Conservation (phyloP, 306 rosid genomes). For the Dalbergia oliveri region DNA sequence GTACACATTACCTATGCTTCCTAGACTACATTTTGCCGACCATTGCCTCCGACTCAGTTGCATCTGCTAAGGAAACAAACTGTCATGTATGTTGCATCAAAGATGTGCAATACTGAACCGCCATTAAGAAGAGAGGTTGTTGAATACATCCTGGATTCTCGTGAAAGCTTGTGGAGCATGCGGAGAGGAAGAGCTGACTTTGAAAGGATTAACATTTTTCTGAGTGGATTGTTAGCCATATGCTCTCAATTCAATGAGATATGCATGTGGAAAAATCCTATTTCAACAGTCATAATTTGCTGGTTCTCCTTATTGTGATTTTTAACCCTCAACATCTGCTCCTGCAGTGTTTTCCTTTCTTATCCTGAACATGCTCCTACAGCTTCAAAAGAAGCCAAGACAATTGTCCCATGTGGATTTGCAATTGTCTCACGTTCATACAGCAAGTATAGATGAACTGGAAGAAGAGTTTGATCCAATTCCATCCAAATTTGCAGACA, state of each 20-base stretch:
- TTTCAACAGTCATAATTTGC: not conserved
- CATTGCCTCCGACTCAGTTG: slow-evolving; percentile 35
- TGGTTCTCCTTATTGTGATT: not conserved
- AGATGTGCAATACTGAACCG: slow-evolving; percentile 46
- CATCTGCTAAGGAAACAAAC: slow-evolving; percentile 43
- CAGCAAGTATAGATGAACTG: slow-evolving; percentile 50
- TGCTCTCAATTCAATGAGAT: slow-evolving; percentile 30
- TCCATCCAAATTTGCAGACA: slow-evolving; percentile 47
- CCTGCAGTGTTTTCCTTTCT: slow-evolving; percentile 1
- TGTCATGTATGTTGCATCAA: slow-evolving; percentile 12
- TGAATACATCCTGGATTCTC: slow-evolving; percentile 51
- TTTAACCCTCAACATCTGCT: slow-evolving; percentile 37
- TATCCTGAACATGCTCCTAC: not conserved
- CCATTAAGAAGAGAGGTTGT: slow-evolving; percentile 48
- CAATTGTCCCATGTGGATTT: slow-evolving; percentile 47
- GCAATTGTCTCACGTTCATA: slow-evolving; percentile 46
- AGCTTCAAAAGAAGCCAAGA: slow-evolving; percentile 43
- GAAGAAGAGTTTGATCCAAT: slow-evolving; percentile 67
- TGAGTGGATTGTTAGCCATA: slow-evolving; percentile 14
- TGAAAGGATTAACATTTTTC: slow-evolving; percentile 42
- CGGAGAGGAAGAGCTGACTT: slow-evolving; percentile 51
- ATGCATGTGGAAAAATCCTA: slow-evolving; percentile 43
- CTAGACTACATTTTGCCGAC: slow-evolving; percentile 26
- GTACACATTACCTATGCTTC: slow-evolving; percentile 47
- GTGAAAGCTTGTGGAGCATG: slow-evolving; percentile 49